Conservation (phyloP, 441 rosid genomes). For the Metrosideros polymorpha region DNA sequence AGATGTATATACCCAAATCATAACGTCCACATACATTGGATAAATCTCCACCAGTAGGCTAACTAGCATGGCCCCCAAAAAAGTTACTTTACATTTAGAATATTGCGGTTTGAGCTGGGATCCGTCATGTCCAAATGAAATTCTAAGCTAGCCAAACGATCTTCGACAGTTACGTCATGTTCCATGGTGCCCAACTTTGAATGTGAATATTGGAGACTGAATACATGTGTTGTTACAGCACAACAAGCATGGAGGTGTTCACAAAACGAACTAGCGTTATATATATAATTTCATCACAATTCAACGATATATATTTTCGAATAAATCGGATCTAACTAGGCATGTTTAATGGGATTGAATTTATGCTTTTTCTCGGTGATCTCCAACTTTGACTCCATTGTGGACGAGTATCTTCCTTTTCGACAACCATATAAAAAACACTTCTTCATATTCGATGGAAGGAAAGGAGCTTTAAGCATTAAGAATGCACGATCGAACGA, state of each 20-base stretch:
- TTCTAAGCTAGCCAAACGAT: neutral
- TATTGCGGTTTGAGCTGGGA: neutral
- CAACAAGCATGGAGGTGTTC: neutral
- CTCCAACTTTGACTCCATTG: neutral
- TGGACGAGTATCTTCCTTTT: neutral
- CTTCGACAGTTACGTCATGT: neutral
- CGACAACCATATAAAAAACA: neutral
- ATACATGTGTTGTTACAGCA: neutral
- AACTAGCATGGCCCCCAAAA: neutral
- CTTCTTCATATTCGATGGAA: neutral
- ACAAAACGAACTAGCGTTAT: neutral
- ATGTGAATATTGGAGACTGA: neutral
- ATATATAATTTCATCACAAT: neutral
- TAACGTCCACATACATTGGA: neutral
- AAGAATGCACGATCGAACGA: rapidly evolving
- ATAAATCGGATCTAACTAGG: neutral
- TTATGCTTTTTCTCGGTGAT: neutral
- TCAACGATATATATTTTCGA: neutral
- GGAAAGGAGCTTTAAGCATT: neutral
- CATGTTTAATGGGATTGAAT: neutral
- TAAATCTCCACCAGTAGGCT: neutral
- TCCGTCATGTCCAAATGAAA: neutral
- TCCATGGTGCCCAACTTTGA: neutral
- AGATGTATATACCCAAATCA: neutral
- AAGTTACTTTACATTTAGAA: neutral